These are phyloP conservation scores for Fusarium sp. DNA, from an alignment of 2,329 filamentous ascomycete species.

Conservation along the genomic window DNA sequence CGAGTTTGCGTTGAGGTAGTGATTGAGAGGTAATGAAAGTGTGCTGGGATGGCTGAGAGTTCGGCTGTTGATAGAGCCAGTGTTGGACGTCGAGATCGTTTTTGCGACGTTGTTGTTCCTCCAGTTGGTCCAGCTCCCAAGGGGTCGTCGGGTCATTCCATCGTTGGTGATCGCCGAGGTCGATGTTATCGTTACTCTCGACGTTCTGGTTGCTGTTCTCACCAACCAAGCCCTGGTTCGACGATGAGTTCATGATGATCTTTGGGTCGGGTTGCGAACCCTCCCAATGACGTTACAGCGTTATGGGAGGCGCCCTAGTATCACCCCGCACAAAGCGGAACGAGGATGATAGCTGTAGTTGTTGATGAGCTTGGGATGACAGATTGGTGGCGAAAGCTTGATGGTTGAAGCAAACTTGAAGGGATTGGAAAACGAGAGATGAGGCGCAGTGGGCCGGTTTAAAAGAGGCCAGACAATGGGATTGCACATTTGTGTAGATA, in stretches of 20 bases:
- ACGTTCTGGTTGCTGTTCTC: slow-evolving; percentile 7
- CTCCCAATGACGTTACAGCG: slow-evolving; percentile 27
- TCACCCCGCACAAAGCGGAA: slow-evolving; percentile 22
- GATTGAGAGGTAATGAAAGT: slow-evolving; percentile 26
- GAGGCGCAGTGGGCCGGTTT: slow-evolving; percentile 11
- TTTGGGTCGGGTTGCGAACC: not conserved
- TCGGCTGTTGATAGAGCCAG: slow-evolving; percentile 25
- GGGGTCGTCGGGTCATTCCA: slow-evolving; percentile 9
- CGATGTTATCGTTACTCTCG: slow-evolving; percentile 18
- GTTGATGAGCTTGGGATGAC: slow-evolving; percentile 2
- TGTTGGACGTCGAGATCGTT: slow-evolving; percentile 2
- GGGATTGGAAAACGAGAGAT: slow-evolving; percentile 3
- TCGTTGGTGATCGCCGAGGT: slow-evolving; percentile 5
- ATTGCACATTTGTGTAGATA: slow-evolving; percentile 12
- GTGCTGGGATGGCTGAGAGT: slow-evolving; percentile 23
- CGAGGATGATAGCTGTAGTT: slow-evolving; percentile 17
- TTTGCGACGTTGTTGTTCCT: slow-evolving; percentile 6
- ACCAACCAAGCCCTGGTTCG: not conserved
- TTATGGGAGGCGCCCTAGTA: slow-evolving; percentile 18
- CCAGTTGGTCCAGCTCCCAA: slow-evolving; percentile 13
- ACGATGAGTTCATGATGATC: slow-evolving; percentile 11
- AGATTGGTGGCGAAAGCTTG: slow-evolving; percentile 7
- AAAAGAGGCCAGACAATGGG: slow-evolving; percentile 10
- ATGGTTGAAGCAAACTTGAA: slow-evolving; percentile 10
- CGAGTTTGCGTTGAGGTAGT: slow-evolving; percentile 14